phyloP scores from a whole-genome alignment of 2,329 filamentous ascomycete species.

The Whalleya microplaca region DNA sequence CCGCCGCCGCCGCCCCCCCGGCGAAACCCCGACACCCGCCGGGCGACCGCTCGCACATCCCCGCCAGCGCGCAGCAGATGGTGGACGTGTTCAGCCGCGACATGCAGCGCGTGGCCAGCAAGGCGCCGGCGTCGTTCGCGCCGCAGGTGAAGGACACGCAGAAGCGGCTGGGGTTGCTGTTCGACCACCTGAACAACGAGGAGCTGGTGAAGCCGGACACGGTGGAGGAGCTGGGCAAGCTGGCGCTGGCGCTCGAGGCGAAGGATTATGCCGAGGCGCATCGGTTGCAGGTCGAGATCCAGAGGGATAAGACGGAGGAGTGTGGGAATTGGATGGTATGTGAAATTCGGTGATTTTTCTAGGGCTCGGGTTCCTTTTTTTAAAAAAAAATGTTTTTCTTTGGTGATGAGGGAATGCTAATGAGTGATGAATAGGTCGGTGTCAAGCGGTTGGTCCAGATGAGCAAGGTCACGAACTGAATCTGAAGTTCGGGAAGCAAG shows the following conservation, averaged over 20 bases:
- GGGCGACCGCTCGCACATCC: constrained; percentile 90
- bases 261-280: constrained; percentile 72
- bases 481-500: constrained; percentile 2
- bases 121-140: constrained; percentile 84
- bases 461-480: constrained; percentile 67
- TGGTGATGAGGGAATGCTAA: too few relatives aligned
- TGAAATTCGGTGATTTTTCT: constrained; percentile 25
- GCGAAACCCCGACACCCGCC: constrained; percentile 72
- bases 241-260: constrained; percentile 68
- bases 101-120: constrained; percentile 84
- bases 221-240: constrained; percentile 65
- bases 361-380: too few relatives aligned
- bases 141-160: constrained; percentile 92
- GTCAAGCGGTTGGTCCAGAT: constrained; percentile 78
- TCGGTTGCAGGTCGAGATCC: constrained; percentile 73
- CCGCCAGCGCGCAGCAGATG: constrained; percentile 72
- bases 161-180: constrained; percentile 89
- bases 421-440: constrained; percentile 62
- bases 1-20: constrained; percentile 53
- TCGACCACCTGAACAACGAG: constrained; percentile 96
- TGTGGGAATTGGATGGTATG: constrained; percentile 88
- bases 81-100: constrained; percentile 81
- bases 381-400: background rate
- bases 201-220: constrained; percentile 84
- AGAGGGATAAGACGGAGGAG: constrained; percentile 76